Conservation (phyloP, 2,329 filamentous ascomycete genomes). For the Colletotrichum chlorophyti region DNA sequence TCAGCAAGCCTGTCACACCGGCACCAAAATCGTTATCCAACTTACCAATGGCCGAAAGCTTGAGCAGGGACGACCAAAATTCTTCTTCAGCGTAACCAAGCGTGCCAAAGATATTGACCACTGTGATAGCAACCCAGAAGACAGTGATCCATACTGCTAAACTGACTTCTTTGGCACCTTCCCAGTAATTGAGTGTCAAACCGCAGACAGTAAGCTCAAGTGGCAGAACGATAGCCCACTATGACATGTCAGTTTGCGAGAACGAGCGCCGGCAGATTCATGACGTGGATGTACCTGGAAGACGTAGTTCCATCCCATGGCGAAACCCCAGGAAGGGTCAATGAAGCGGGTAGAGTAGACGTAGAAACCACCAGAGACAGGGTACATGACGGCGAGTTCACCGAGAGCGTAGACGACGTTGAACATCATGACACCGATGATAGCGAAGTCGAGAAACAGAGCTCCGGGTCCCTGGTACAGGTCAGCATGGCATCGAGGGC, state of each 20-base stretch:
- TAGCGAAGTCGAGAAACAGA: constrained; percentile 49
- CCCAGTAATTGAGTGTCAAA: constrained; percentile 57
- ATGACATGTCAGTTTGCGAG: constrained; percentile 25
- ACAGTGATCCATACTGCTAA: constrained; percentile 62
- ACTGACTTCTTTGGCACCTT: constrained; percentile 42
- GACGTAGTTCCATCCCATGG: constrained; percentile 59
- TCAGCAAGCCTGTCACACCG: background rate
- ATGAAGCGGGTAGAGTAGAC: constrained; percentile 63
- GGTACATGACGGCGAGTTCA: constrained; percentile 62
- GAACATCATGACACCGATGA: constrained; percentile 61
- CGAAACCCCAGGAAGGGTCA: constrained; percentile 61
- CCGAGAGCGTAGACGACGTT: constrained; percentile 66
- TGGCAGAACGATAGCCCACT: constrained; percentile 52
- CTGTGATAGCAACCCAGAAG: constrained; percentile 53
- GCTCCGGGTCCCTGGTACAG: constrained; percentile 39
- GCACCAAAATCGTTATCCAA: background rate
- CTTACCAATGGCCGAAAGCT: constrained; percentile 52
- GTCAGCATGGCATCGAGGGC: background rate
- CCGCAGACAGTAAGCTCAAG: constrained; percentile 57
- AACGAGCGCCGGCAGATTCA: no score
- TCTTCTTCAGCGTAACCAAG: constrained; percentile 63
- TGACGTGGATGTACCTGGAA: constrained; percentile 39
- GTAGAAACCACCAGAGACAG: constrained; percentile 65
- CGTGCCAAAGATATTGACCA: constrained; percentile 54
- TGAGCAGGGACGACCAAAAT: constrained; percentile 57